phyloP scores from a whole-genome alignment of 2,329 filamentous ascomycete genomes.

The Ophiostoma tasmaniense region DNA sequence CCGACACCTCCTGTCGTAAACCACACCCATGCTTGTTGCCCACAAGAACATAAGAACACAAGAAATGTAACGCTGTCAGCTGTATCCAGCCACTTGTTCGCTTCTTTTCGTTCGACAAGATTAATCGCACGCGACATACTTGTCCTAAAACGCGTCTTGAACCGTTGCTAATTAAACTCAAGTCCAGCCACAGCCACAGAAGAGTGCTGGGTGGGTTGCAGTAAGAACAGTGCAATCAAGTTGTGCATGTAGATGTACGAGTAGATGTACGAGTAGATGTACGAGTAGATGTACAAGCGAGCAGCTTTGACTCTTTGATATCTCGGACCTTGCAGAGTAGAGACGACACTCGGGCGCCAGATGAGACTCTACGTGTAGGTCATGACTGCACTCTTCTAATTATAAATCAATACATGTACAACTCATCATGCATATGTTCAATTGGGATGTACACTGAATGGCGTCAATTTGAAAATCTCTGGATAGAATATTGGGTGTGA shows the following conservation, averaged over 20 bases:
- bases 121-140: neutral
- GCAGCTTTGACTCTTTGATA: neutral
- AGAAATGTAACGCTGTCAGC: neutral
- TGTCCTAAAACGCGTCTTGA: neutral
- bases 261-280: neutral
- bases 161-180: neutral
- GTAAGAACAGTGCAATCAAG: neutral
- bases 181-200: neutral
- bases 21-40: slow-evolving; percentile 1
- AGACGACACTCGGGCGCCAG: neutral
- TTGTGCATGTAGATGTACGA: neutral
- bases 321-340: neutral
- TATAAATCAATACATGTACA: neutral
- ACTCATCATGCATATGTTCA: neutral
- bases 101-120: neutral
- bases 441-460: neutral
- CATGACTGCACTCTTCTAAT: neutral
- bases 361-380: neutral
- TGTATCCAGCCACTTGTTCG: neutral
- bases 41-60: too few species aligned
- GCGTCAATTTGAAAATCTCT: neutral
- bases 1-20: neutral
- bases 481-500: too few species aligned
- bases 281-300: neutral
- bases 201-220: neutral